phyloP scores from a whole-genome alignment of 805 yeast species.

The Wickerhamomyces canadensis region DNA sequence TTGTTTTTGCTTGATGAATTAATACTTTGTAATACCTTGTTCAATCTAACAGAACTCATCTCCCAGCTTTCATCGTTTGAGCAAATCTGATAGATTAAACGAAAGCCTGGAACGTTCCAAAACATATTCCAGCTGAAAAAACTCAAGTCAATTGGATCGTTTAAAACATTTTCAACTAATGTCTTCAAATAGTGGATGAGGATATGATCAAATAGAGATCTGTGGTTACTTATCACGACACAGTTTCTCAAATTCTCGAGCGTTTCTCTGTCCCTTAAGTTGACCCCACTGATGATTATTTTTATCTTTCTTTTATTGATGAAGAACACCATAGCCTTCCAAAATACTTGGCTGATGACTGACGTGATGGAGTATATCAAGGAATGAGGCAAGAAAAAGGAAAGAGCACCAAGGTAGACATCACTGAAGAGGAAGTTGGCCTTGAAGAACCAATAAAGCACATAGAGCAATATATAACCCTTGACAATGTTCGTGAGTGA shows the following conservation, averaged over 20 bases:
- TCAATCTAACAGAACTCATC: constrained; percentile 29
- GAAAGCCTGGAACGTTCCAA: constrained; percentile 55
- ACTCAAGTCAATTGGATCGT: constrained; percentile 27
- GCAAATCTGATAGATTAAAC: constrained; percentile 40
- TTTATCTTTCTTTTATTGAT: constrained; percentile 21
- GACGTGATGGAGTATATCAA: neutral
- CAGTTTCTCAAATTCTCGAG: constrained; percentile 28
- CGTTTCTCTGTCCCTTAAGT: constrained; percentile 17
- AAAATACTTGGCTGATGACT: constrained; percentile 8
- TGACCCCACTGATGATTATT: constrained; percentile 22
- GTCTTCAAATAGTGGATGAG: constrained; percentile 36
- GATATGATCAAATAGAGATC: constrained; percentile 60
- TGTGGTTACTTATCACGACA: constrained; percentile 49
- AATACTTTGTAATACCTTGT: constrained; percentile 26
- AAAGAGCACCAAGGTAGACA: neutral
- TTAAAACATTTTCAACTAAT: constrained; percentile 21
- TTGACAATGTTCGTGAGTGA: neutral
- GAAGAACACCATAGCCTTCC: constrained; percentile 15
- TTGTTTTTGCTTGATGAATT: constrained; percentile 34
- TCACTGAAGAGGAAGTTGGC: constrained; percentile 1
- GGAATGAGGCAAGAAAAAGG: neutral
- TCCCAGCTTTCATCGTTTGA: constrained; percentile 69
- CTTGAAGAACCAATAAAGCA: constrained; percentile 8
- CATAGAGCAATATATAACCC: constrained; percentile 5
- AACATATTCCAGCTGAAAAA: constrained; percentile 69